Evolutionary conservation across 768 basidiomycete species (phyloP).

Genomic region (Neoboletus brunneissimus): DNA sequence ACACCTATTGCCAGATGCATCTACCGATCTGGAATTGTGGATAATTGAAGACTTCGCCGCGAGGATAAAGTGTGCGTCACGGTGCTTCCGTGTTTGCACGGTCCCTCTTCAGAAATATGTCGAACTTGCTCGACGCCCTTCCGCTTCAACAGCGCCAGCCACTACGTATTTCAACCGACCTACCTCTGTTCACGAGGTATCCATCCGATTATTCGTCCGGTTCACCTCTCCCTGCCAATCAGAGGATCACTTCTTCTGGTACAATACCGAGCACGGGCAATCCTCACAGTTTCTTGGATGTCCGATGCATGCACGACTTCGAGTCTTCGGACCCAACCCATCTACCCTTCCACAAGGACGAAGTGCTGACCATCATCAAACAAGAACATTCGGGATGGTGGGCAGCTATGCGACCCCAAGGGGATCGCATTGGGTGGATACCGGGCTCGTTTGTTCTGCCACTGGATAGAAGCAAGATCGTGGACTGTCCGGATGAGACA

Average conservation of each 20-base stretch:
- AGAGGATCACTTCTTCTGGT: constrained; percentile 6
- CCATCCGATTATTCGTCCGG: constrained; percentile 33
- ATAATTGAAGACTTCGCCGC: constrained; percentile 1
- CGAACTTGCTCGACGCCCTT: not conserved
- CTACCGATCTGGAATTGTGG: not conserved
- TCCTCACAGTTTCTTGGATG: constrained; percentile 36
- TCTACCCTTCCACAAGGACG: constrained; percentile 61
- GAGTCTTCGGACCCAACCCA: constrained; percentile 57
- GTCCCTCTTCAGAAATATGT: constrained; percentile 10
- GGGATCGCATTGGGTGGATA: constrained; percentile 67
- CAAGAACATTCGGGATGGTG: constrained; percentile 78
- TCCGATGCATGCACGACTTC: constrained; percentile 69
- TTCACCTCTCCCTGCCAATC: constrained; percentile 14
- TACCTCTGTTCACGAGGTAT: constrained; percentile 35
- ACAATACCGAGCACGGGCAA: constrained; percentile 33
- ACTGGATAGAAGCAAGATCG: constrained; percentile 33
- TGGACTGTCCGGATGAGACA: constrained; percentile 49
- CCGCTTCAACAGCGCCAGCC: constrained; percentile 13
- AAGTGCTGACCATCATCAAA: constrained; percentile 66
- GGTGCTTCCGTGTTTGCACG: not conserved
- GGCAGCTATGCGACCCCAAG: constrained; percentile 63
- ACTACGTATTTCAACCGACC: constrained; percentile 33
- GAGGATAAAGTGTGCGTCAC: constrained; percentile 8
- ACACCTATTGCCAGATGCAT: constrained; percentile 1
- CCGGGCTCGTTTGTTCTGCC: constrained; percentile 66